Percentiles rank a stretch among this genome's conserved stretches.
phyloP scores from a whole-genome alignment of 345 rosid genomes.

The Populus davidiana region DNA sequence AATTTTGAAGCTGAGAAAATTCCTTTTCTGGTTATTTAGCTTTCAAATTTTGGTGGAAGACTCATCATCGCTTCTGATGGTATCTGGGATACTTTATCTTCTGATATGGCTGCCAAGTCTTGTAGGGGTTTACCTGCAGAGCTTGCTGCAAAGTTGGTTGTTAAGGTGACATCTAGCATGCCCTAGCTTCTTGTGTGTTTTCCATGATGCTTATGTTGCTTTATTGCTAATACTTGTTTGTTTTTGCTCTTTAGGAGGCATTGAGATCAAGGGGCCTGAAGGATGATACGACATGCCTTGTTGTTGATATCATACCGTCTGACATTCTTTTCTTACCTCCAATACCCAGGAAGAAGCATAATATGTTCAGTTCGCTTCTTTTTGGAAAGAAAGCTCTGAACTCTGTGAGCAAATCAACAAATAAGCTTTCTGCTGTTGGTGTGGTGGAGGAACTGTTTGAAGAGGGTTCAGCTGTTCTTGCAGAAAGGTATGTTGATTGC shows the following conservation, averaged over 20 bases:
- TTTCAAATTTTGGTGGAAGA: constrained; percentile 91
- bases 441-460: constrained; percentile 97
- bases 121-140: constrained; percentile 95
- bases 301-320: constrained; percentile 92
- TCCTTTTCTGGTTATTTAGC: constrained; percentile 39
- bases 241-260: constrained; percentile 62
- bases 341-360: constrained; percentile 67
- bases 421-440: constrained; percentile 88
- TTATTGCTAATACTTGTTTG: constrained; percentile 6
- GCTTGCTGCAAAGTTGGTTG: constrained; percentile 95
- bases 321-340: constrained; percentile 68
- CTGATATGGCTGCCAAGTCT: constrained; percentile 89
- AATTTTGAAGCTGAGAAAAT: constrained; percentile 10
- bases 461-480: constrained; percentile 98
- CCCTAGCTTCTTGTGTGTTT: background rate
- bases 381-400: constrained; percentile 55
- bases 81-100: constrained; percentile 94
- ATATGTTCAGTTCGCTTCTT: constrained; percentile 54
- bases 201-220: background rate
- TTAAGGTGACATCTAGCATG: constrained; percentile 55
- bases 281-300: constrained; percentile 98
- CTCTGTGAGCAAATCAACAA: constrained; percentile 52
- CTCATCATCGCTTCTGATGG: constrained; percentile 99
- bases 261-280: constrained; percentile 93
- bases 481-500: constrained; percentile 60